Evolutionary conservation across 2,329 filamentous ascomycete genomes (phyloP), one percentile per base, ranked within the genome.

Genomic region (Fusarium sp.): DNA sequence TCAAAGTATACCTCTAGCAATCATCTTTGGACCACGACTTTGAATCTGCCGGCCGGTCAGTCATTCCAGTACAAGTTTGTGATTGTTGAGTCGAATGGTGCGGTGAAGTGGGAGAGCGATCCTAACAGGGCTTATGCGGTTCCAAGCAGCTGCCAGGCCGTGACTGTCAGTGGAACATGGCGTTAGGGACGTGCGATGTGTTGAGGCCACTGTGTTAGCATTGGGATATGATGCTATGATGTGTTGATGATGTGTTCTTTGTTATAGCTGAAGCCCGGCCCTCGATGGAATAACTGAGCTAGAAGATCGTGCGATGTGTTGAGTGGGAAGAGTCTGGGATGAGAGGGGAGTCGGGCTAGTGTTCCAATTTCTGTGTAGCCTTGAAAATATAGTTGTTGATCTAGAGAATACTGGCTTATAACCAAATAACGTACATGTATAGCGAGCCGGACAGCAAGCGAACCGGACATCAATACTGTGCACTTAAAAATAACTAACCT

Each of bases 41-140:
- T 90, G 47, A 85, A 78, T 18, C 76, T 92, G 11, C 82, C 87
- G 0, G 84, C 88, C 0, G 90, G 88, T 2, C 84, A 82, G 3
- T 81, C 79, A 0, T 86, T 92, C 65, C 75, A 88, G 79, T 92
- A 91, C 79, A 91, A 92, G 80, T 92, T 88, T 76, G 84, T 92
- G 73, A 86, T 86, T 69, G 85, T 89, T 27, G 83, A 82, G 22
- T 79, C 79, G 3, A 82, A 84, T 73, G 88, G 89, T 0, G 81
- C 79, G 0, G 83, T 89, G 6, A 84, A 82, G 1, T 92, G 90
- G 90, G 90, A 92, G 81, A 86, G 84, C 63, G 90, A 90, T 29
- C 82, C 83, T 1, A 85, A 85, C 69, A 74, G 83, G 64, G 79
- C 79, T 1, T 85, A 80, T 66, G 82, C 80, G 36, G 70, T 73